These are phyloP conservation scores for Tetracladium marchalianum DNA, from an alignment of 495 filamentous ascomycete species.

Conservation along the genomic window DNA sequence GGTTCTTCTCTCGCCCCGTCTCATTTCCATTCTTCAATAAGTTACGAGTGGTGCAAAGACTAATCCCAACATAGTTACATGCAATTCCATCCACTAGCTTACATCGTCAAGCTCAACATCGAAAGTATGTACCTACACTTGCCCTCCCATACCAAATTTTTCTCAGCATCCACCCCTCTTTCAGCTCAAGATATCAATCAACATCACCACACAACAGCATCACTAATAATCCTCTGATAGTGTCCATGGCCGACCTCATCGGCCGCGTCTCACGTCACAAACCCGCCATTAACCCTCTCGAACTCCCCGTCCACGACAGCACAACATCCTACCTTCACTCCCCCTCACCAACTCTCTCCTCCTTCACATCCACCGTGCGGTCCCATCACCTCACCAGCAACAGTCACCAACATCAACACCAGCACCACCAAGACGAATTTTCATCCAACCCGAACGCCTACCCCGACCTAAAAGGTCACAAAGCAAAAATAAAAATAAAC, in stretches of 20 bases:
- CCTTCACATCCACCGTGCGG: no score
- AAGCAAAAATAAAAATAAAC: background rate
- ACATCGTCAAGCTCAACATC: constrained; percentile 44
- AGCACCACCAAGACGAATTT: no score
- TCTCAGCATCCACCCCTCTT: background rate
- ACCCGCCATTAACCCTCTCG: no score
- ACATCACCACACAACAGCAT: background rate
- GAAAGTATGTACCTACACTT: background rate
- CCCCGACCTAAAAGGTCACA: no score
- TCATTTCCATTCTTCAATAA: background rate
- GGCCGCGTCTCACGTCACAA: background rate
- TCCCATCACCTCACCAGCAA: no score
- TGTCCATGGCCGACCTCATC: constrained; percentile 40
- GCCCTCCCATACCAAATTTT: background rate
- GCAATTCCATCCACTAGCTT: constrained; percentile 42
- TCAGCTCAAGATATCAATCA: background rate
- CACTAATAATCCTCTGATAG: background rate
- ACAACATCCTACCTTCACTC: no score
- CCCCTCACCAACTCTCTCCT: no score
- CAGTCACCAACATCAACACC: no score
- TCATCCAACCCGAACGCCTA: no score
- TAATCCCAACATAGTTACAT: constrained; percentile 22
- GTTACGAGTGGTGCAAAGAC: background rate
- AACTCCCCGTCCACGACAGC: no score
- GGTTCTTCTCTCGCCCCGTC: background rate